phyloP scores from a whole-genome alignment of 305 asterid species.

The Rubia balearica region DNA sequence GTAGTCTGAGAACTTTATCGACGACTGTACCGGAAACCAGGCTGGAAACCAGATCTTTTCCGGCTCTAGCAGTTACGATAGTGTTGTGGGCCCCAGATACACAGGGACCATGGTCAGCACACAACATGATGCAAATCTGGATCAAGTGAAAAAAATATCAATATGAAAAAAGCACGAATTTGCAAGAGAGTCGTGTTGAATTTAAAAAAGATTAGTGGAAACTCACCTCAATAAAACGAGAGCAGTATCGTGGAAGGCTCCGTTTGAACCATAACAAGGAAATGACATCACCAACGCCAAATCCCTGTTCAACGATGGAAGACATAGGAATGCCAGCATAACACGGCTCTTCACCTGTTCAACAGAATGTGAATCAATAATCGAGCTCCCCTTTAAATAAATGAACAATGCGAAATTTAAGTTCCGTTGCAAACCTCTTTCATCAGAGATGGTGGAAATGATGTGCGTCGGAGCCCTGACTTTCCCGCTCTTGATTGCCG shows the following conservation, averaged over 20 bases:
- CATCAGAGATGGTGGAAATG: constrained; percentile 95
- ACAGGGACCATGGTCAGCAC: constrained; percentile 98
- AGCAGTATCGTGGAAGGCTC: constrained; percentile 88
- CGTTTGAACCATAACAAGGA: constrained; percentile 96
- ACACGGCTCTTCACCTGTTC: constrained; percentile 92
- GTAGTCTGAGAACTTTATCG: background rate
- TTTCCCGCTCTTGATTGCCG: constrained; percentile 92
- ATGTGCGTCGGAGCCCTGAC: constrained; percentile 98
- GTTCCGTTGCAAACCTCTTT: constrained; percentile 52
- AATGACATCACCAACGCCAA: constrained; percentile 92
- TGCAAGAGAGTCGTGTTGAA: background rate
- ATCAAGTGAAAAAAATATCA: constrained; percentile 7
- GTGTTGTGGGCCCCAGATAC: constrained; percentile 99
- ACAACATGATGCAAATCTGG: constrained; percentile 91
- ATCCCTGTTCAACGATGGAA: constrained; percentile 88
- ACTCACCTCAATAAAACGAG: constrained; percentile 87
- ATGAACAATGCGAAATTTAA: constrained; percentile 4
- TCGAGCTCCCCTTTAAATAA: background rate
- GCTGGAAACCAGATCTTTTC: constrained; percentile 91
- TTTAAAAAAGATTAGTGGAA: constrained; percentile 9
- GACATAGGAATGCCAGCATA: constrained; percentile 98
- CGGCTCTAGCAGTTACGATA: constrained; percentile 93
- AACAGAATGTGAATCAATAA: constrained; percentile 17
- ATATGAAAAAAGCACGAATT: background rate
- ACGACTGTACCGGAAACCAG: constrained; percentile 67